Evolutionary conservation across 2,329 filamentous ascomycete genomes (phyloP).

Genomic region (Epichloe sibirici): DNA sequence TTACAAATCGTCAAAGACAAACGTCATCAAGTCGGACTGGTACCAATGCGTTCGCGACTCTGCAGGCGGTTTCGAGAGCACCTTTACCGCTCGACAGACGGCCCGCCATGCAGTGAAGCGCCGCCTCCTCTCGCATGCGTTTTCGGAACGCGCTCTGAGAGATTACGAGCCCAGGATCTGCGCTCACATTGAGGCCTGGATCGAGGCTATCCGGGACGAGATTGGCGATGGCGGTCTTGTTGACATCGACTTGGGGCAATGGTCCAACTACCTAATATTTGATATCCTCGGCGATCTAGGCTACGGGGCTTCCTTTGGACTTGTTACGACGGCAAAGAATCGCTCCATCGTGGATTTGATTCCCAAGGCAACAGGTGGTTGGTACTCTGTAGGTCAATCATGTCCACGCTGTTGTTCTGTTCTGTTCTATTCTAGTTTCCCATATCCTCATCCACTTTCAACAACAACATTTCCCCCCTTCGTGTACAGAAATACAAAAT

Average conservation of each 20-base stretch:
- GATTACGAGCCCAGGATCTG: constrained; percentile 5
- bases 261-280: constrained; percentile 11
- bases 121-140: constrained; percentile 1
- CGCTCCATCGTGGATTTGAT: constrained; percentile 10
- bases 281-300: constrained; percentile 13
- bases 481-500: too few species aligned
- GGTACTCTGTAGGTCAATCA: constrained; percentile 9
- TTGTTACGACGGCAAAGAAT: constrained; percentile 9
- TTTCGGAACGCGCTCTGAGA: constrained; percentile 1
- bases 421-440: not conserved
- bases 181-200: constrained; percentile 10
- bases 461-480: not conserved
- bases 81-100: constrained; percentile 11
- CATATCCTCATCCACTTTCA: not conserved
- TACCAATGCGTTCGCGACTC: constrained; percentile 11
- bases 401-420: not conserved
- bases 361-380: constrained; percentile 6
- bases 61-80: constrained; percentile 2
- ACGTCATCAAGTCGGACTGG: constrained; percentile 12
- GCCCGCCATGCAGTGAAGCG: constrained; percentile 6
- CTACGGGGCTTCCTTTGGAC: constrained; percentile 12
- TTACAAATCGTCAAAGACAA: constrained; percentile 11
- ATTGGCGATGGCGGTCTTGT: constrained; percentile 1
- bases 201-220: constrained; percentile 7
- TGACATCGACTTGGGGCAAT: constrained; percentile 10